Percentiles rank a stretch among this genome's conserved stretches.
phyloP scores from a whole-genome alignment of 139 green algal genomes.

The Tetradesmus obliquus region DNA sequence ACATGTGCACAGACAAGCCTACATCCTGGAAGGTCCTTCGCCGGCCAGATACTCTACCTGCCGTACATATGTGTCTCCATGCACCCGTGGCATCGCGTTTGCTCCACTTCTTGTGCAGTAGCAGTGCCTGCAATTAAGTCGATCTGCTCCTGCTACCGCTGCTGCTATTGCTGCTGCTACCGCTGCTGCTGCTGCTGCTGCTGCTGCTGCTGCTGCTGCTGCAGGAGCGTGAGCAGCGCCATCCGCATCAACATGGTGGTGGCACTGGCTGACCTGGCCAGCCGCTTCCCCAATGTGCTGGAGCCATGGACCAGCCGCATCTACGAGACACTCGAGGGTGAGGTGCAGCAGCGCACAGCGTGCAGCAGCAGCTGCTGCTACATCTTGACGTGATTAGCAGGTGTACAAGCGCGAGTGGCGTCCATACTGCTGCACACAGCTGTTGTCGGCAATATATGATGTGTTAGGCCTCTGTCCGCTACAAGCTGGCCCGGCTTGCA shows the following conservation, averaged over 20 bases:
- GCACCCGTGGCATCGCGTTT: too few relatives aligned
- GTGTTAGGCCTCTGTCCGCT: too few relatives aligned
- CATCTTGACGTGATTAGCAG: not conserved
- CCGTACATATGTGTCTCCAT: too few relatives aligned
- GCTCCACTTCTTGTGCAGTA: too few relatives aligned
- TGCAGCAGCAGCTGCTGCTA: not conserved
- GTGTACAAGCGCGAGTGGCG: not conserved
- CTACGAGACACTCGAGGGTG: conserved; percentile 76
- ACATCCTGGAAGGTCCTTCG: too few relatives aligned
- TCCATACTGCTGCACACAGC: not conserved
- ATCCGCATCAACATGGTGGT: conserved; percentile 85
- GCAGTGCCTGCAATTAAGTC: too few relatives aligned
- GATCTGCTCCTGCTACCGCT: not conserved
- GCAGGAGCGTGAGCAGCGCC: conserved; percentile 29
- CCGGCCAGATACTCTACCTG: too few relatives aligned
- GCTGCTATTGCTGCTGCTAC: not conserved
- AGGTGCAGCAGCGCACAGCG: not conserved
- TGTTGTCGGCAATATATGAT: too few relatives aligned
- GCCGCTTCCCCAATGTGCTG: conserved; percentile 93
- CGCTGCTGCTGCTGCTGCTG: not conserved
- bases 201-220: not conserved
- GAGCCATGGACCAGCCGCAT: conserved; percentile 94
- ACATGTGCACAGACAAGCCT: too few relatives aligned
- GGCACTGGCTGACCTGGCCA: conserved; percentile 90
- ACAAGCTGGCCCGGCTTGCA: too few relatives aligned